Base-by-base conservation (phyloP, 495 filamentous ascomycete genomes). In the Penicillium diatomitis region DNA sequence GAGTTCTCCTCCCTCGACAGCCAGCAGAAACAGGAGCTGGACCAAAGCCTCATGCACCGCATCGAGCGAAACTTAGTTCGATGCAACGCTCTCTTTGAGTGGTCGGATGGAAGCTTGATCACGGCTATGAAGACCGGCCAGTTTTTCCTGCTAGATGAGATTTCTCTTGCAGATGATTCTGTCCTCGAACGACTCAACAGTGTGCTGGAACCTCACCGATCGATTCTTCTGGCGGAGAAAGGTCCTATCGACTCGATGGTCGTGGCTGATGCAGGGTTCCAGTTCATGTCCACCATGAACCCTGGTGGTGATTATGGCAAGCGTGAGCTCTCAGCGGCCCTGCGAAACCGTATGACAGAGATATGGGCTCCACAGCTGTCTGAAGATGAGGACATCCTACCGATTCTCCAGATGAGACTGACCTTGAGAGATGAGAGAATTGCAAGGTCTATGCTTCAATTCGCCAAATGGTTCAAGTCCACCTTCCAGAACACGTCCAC, bases 271-370 rank as follows among this genome's bases (percentile, higher is more conserved):
- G 74, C 83, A 30, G 89, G 86, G 2, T 99, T 96, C 67, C 91
- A 97, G 61, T 95, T 97, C 60, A 72, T 97, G 41, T 91, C 94
- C 10, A 99, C 94, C 3, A 99, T 99, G 94, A 99, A 99, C 54
- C 94, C 94, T 6, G 94, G 92, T 35, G 94, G 94, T 47, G 94
- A 99, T 58, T 97, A 96, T 63, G 94, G 94, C 47, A 99, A 99
- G 62, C 85, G 86, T 54, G 94, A 99, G 64, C 81, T 99, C 40
- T 97, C 94, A 3, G 90, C 91, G 4, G 94, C 94, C 28, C 73
- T 99, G 46, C 79, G 94, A 28, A 97, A 99, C 62, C 85, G 94
- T 37, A 96, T 99, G 69, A 99, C 94, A 0, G 94, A 99, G 62
- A 95, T 99, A 20, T 99, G 94, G 94, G 94, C 96, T 0, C 89